phyloP scores from a whole-genome alignment of 345 rosid species.

The Hevea brasiliensis region DNA sequence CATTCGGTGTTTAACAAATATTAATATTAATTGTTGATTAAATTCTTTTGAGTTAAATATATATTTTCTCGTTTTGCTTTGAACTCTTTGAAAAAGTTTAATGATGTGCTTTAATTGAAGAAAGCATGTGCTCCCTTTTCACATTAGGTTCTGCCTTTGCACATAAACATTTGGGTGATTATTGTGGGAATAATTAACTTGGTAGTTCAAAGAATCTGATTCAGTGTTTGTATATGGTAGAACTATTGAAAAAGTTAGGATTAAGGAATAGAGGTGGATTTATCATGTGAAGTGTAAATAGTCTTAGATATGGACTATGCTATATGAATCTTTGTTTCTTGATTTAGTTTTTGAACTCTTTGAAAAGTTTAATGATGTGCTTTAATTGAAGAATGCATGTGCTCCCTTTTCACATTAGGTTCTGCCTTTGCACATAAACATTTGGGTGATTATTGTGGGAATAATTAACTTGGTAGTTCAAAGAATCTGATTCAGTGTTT shows the following conservation, averaged over 20 bases:
- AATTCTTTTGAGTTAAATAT: background rate
- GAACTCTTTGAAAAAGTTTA: background rate
- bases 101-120: background rate
- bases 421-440: background rate
- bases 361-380: background rate
- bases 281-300: background rate
- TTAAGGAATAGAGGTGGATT: background rate
- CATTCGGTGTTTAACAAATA: background rate
- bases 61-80: background rate
- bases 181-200: background rate
- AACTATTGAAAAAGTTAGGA: background rate
- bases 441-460: background rate
- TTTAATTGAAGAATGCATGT: background rate
- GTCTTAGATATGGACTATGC: too few relatives aligned
- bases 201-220: background rate
- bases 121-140: background rate
- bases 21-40: background rate
- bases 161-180: background rate
- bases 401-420: background rate
- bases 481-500: background rate
- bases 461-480: background rate
- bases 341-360: background rate
- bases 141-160: background rate
- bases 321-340: too few relatives aligned
- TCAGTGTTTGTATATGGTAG: background rate